These are phyloP conservation scores for Dactylonectria estremocensis DNA, from an alignment of 2,329 filamentous ascomycete species.

Conservation along the genomic window DNA sequence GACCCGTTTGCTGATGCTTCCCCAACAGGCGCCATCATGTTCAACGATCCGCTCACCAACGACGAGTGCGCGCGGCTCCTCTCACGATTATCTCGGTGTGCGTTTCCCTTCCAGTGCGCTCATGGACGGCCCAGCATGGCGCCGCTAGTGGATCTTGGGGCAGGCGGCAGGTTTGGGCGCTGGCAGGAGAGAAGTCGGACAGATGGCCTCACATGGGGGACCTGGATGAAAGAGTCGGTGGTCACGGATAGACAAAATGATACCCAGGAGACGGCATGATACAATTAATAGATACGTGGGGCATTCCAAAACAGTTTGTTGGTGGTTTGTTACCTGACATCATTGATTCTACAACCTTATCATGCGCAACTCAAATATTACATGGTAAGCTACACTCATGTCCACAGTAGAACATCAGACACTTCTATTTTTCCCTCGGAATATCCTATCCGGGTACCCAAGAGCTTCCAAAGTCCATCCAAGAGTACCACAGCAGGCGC, in stretches of 20 bases:
- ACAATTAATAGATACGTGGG: background rate
- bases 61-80: constrained; percentile 74
- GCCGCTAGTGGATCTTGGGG: constrained; percentile 70
- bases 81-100: constrained; percentile 70
- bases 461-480: background rate
- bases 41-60: constrained; percentile 78
- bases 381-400: background rate
- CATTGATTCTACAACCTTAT: background rate
- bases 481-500: background rate
- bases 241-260: constrained; percentile 13
- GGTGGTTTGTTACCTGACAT: background rate
- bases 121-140: constrained; percentile 81
- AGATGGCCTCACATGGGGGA: constrained; percentile 35
- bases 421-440: constrained; percentile 5
- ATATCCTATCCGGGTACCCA: constrained; percentile 22
- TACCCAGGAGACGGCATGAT: constrained; percentile 22
- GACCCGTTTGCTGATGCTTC: constrained; percentile 23
- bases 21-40: constrained; percentile 80
- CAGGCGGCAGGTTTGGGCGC: constrained; percentile 42
- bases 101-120: constrained; percentile 87
- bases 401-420: background rate
- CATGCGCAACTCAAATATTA: background rate
- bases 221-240: constrained; percentile 31
- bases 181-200: constrained; percentile 43
- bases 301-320: background rate